phyloP scores from a whole-genome alignment of 78 protist species.

The Planoprotostelium fungivorum region DNA sequence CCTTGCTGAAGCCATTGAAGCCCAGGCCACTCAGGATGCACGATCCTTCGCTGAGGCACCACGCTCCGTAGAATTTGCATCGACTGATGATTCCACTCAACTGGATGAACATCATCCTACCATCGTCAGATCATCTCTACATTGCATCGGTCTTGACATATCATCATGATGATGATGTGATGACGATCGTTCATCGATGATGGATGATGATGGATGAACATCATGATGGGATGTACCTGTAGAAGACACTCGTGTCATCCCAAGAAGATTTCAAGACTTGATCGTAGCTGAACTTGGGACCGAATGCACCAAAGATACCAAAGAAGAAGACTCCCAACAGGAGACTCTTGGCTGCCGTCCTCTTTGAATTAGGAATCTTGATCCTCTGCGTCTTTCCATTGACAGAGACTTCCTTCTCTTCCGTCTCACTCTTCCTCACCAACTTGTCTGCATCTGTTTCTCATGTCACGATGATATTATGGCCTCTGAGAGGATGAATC shows the following conservation, averaged over 20 bases:
- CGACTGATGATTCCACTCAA: conserved; percentile 20
- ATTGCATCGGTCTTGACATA: too few species aligned
- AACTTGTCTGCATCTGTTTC: background rate
- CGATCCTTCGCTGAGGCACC: conserved; percentile 57
- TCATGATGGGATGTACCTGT: too few species aligned
- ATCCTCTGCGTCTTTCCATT: background rate
- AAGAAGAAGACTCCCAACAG: background rate
- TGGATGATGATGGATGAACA: too few species aligned
- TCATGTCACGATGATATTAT: background rate
- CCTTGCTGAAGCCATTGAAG: conserved; percentile 34
- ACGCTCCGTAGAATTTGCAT: conserved; percentile 60
- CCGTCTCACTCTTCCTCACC: background rate
- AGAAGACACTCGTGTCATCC: too few species aligned
- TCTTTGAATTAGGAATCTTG: background rate
- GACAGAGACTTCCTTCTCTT: background rate
- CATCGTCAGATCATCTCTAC: too few species aligned
- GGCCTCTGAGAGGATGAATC: too few species aligned
- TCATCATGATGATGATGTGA: too few species aligned
- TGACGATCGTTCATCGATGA: too few species aligned
- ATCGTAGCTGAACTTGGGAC: background rate
- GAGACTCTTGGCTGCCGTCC: background rate
- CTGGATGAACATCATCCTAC: too few species aligned
- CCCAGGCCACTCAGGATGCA: conserved; percentile 34
- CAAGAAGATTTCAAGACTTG: too few species aligned
- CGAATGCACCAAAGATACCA: background rate